Base-by-base conservation (phyloP, 805 yeast genomes). In the Brettanomyces naardenensis region DNA sequence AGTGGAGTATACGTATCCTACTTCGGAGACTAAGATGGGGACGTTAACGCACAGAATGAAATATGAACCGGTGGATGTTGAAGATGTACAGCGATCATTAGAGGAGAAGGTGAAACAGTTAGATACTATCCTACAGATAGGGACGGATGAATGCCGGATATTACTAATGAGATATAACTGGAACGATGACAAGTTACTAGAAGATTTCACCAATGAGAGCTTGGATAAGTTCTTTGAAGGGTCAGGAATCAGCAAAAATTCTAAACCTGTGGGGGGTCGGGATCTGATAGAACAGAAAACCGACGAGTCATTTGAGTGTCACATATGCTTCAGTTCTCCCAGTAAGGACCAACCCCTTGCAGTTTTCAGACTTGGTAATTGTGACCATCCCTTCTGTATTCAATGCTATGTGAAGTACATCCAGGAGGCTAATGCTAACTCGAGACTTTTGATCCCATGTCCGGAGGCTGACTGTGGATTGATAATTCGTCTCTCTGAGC, bases 301-400 rank as follows among this genome's bases (percentile, higher is more conserved):
- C 0, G 52, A 53, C 3, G 47, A 36, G 3, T 58, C 51, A 10
- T 73, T 66, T 44, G 43, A 54, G 20, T 87, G 96, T 54, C 49
- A 58, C 13, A 78, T 89, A n/a, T 89, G 96, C 58, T 84, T 86
- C 54, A 81, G 80, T 18, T 71, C 70, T 1, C 64, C 62, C 20
- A 51, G 52, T 0, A 43, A 43, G 14, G 51, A 49, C 39, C 58
- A 41, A 48, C 69, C 31, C 2, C 38, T 61, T 23, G 37, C 42
- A 6, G 58, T 62, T 2, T 84, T 76, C 48, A 58, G 69, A 3
- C 56, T 86, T 13, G 23, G 39, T 14, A 67, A 67, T 13, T 92
- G 97, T 57, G 69, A 68, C 6, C 96, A 90, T 56, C 65, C 62
- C 36, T 82, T 66, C 47, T 92, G 98, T 54, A 47, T 64, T 2